phyloP scores from a whole-genome alignment of 2,329 filamentous ascomycete species.

The Dothideomycetes sp. region DNA sequence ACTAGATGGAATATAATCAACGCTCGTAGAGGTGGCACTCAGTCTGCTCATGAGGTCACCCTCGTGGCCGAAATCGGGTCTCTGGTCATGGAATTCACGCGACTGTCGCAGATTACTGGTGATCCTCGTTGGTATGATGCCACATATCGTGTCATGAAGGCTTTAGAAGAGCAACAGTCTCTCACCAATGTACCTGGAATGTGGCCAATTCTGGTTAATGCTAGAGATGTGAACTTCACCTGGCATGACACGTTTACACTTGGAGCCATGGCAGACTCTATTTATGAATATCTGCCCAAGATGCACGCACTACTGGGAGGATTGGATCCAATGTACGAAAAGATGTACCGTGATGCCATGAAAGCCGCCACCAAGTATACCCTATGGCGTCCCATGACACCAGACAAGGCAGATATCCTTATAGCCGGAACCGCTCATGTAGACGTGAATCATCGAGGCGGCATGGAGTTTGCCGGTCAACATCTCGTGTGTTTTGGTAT shows the following conservation, averaged over 20 bases:
- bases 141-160: constrained; percentile 33
- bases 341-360: constrained; percentile 48
- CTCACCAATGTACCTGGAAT: constrained; percentile 38
- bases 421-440: constrained; percentile 36
- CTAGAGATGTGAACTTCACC: constrained; percentile 32
- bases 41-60: constrained; percentile 32
- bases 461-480: constrained; percentile 43
- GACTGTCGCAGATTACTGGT: constrained; percentile 36
- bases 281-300: constrained; percentile 39
- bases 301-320: constrained; percentile 41
- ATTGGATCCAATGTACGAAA: constrained; percentile 36
- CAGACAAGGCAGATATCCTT: constrained; percentile 38
- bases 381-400: constrained; percentile 42
- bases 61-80: constrained; percentile 40
- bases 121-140: constrained; percentile 40
- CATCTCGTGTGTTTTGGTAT: constrained; percentile 53
- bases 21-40: constrained; percentile 29
- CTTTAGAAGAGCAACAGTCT: constrained; percentile 34
- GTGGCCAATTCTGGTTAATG: constrained; percentile 40
- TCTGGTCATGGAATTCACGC: constrained; percentile 40
- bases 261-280: constrained; percentile 28
- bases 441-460: constrained; percentile 16
- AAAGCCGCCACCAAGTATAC: constrained; percentile 35
- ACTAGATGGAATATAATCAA: constrained; percentile 36
- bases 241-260: constrained; percentile 30